A percentile compares a stretch with the other conserved stretches of the same genome.
Evolutionary conservation across 441 rosid genomes (phyloP).

Genomic region (Aquilaria agallochum): DNA sequence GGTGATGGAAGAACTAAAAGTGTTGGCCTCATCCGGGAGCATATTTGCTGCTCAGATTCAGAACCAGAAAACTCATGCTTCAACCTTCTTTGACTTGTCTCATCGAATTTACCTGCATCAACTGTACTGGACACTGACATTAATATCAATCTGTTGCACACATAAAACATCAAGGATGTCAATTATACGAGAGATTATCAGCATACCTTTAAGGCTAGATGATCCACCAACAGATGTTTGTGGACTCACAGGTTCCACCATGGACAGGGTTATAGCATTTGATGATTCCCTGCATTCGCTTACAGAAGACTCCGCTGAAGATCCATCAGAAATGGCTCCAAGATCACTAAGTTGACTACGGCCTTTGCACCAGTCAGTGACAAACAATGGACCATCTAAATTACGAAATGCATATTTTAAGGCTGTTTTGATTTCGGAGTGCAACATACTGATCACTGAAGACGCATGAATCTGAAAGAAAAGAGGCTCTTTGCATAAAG

Average conservation of each 20-base stretch:
- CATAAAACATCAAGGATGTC: constrained; percentile 17
- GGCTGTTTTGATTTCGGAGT: constrained; percentile 88
- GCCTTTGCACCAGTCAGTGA: constrained; percentile 98
- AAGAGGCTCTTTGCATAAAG: constrained; percentile 17
- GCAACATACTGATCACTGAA: constrained; percentile 81
- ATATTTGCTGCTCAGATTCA: constrained; percentile 60
- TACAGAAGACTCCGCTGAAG: constrained; percentile 66
- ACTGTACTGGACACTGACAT: constrained; percentile 34
- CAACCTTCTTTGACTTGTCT: constrained; percentile 55
- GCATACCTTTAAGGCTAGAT: constrained; percentile 55
- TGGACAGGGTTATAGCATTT: constrained; percentile 38
- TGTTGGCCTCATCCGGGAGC: constrained; percentile 62
- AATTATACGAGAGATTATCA: constrained; percentile 11
- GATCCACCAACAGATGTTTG: constrained; percentile 52
- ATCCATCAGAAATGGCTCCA: constrained; percentile 59
- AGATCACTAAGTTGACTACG: constrained; percentile 63
- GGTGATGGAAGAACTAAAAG: constrained; percentile 93
- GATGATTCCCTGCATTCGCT: constrained; percentile 76
- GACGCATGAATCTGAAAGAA: constrained; percentile 79
- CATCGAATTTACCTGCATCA: constrained; percentile 82
- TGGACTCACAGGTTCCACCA: constrained; percentile 66
- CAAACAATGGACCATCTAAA: constrained; percentile 92
- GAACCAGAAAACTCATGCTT: constrained; percentile 64
- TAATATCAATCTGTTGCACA: constrained; percentile 23
- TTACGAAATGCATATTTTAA: constrained; percentile 85